Conservation (phyloP, 768 basidiomycete genomes). For the Phallus indusiatus region DNA sequence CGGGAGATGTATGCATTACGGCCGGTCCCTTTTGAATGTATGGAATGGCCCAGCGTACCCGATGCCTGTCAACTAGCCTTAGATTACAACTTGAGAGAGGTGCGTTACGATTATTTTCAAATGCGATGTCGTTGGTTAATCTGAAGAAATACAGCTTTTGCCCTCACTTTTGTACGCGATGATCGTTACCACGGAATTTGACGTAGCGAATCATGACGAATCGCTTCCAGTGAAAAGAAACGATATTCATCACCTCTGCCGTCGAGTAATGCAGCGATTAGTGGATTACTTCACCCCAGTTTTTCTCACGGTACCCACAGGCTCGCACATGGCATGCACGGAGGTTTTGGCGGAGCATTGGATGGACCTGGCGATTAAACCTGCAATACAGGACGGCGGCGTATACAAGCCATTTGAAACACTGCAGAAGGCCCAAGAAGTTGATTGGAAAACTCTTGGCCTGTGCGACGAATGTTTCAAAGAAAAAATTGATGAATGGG, state of each 20-base stretch:
- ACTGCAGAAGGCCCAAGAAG: slow-evolving; percentile 45
- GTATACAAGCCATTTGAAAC: slow-evolving; percentile 68
- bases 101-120: neutral
- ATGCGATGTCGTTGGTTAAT: slow-evolving; percentile 30
- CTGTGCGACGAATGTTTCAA: slow-evolving; percentile 48
- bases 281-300: slow-evolving; percentile 64
- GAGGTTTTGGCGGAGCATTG: slow-evolving; percentile 62
- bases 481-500: slow-evolving; percentile 61
- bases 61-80: slow-evolving; percentile 46
- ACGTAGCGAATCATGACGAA: slow-evolving; percentile 25
- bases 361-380: slow-evolving; percentile 62
- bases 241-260: slow-evolving; percentile 28
- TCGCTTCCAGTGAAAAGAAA: neutral
- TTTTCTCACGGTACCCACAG: slow-evolving; percentile 60
- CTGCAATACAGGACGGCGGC: slow-evolving; percentile 51
- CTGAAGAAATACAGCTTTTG: slow-evolving; percentile 26
- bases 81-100: slow-evolving; percentile 29
- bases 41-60: slow-evolving; percentile 34
- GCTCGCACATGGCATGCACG: slow-evolving; percentile 68
- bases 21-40: slow-evolving; percentile 28
- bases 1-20: slow-evolving; percentile 40
- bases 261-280: slow-evolving; percentile 40
- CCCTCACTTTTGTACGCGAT: slow-evolving; percentile 50
- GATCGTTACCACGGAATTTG: slow-evolving; percentile 49
- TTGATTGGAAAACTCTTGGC: slow-evolving; percentile 51